A percentile compares a stretch with the other conserved stretches of the same genome.
Evolutionary conservation across 2,329 filamentous ascomycete species (phyloP).

Genomic region (Colletotrichum tropicicola): DNA sequence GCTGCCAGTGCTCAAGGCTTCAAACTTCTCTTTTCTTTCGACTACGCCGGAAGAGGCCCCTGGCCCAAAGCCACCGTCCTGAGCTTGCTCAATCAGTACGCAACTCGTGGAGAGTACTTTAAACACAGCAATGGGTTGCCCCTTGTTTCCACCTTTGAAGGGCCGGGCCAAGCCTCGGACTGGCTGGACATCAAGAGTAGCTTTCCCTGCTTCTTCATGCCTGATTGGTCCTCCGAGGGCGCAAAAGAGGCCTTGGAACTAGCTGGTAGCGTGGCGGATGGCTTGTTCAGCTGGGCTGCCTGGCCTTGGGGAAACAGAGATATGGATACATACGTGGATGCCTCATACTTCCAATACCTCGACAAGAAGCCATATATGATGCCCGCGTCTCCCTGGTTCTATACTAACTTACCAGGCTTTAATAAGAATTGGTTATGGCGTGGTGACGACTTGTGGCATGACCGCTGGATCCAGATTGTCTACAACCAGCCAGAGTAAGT

Average conservation of each 20-base stretch:
- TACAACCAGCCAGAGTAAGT: conserved; percentile 49
- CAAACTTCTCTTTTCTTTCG: conserved; percentile 17
- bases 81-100: conserved; percentile 6
- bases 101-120: conserved; percentile 17
- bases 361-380: conserved; percentile 64
- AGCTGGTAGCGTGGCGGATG: conserved; percentile 52
- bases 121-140: conserved; percentile 37
- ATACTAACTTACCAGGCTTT: conserved; percentile 62
- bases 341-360: conserved; percentile 29
- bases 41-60: conserved; percentile 6
- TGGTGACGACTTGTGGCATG: conserved; percentile 65
- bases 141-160: conserved; percentile 53
- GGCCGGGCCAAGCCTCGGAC: conserved; percentile 46
- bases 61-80: background rate
- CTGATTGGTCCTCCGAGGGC: conserved; percentile 51
- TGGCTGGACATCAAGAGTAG: conserved; percentile 51
- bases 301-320: conserved; percentile 41
- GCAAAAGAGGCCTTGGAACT: conserved; percentile 37
- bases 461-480: conserved; percentile 63
- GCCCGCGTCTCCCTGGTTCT: conserved; percentile 67
- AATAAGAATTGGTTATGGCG: conserved; percentile 67
- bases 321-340: conserved; percentile 32
- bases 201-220: conserved; percentile 51
- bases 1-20: too few relatives aligned
- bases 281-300: conserved; percentile 45